Base-by-base conservation (phyloP, 805 yeast genomes). In the Teunomyces aglyptinius region DNA sequence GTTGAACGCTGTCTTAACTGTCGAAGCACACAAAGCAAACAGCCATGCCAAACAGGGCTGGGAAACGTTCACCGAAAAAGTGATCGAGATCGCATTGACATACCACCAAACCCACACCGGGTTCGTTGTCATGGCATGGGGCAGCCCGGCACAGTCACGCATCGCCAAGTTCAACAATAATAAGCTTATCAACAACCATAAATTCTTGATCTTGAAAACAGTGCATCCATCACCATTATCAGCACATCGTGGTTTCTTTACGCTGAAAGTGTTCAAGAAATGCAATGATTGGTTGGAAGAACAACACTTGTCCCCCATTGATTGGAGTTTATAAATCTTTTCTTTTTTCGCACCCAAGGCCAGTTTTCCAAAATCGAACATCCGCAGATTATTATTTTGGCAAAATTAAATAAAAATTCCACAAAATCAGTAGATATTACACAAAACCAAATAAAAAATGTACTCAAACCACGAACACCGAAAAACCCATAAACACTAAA, bases 221-320 rank as follows among this genome's bases (percentile, higher is more conserved):
- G 97, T 90, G 0, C 99, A 94, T 65, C 99, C 99, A 0, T 86
- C 96, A 22, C 99, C 99, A 1, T 68, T 94, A 42, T 86, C 96
- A 51, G 99, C 99, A 0, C 76, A 85, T 15, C 70, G 95, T 36
- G 96, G 78, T 1, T 94, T 86, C 64, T 91, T 92, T 56, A 83
- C 83, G 2, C 82, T 86, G 54, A 68, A 72, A 18, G 97, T 89
- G 58, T 92, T 90, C 64, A 73, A 63, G 43, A 76, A 78, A 58
- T 82, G 92, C 36, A 92, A 94, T 61, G 80, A 80, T 6, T 92
- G 96, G 96, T 70, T 92, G 1, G 54, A 58, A 12, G 68, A 71
- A 27, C 76, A 74, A 0, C 58, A 57, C 16, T 44, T 42, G 29
- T 59, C 64, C 1, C 70, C 75, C 38, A 82, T 89, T n/a, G 84